phyloP scores from a whole-genome alignment of 345 rosid species.

The Turritis glabra region DNA sequence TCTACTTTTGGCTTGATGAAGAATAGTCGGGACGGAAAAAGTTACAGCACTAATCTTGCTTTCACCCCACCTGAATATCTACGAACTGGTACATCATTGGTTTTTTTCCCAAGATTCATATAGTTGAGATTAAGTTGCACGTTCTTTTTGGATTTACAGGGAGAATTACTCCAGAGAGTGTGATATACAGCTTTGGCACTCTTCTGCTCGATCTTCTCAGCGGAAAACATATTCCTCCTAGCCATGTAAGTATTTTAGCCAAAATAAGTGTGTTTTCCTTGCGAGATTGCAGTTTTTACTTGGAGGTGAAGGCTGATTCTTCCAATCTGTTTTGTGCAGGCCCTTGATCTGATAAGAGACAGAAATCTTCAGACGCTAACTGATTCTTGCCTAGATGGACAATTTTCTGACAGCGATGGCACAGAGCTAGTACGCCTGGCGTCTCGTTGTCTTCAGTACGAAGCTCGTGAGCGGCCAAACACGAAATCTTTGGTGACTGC shows the following conservation, averaged over 20 bases:
- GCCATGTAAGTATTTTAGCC: conserved; percentile 67
- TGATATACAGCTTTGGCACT: conserved; percentile 94
- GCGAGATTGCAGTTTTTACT: neutral
- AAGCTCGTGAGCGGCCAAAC: conserved; percentile 95
- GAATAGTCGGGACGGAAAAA: conserved; percentile 94
- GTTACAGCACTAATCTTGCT: conserved; percentile 96
- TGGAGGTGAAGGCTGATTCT: conserved; percentile 4
- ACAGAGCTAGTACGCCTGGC: conserved; percentile 92
- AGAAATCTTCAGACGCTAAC: conserved; percentile 88
- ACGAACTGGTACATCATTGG: conserved; percentile 63
- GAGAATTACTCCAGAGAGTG: conserved; percentile 96
- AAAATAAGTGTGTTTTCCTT: neutral
- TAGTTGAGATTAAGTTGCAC: conserved; percentile 1
- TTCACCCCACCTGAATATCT: conserved; percentile 99
- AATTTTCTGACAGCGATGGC: conserved; percentile 86
- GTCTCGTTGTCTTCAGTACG: conserved; percentile 85
- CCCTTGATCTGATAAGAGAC: conserved; percentile 92
- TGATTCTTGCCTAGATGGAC: conserved; percentile 98
- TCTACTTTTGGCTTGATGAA: conserved; percentile 98
- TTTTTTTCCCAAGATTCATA: neutral
- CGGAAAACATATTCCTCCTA: conserved; percentile 98
- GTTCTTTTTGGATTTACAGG: conserved; percentile 48
- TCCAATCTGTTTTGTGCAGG: conserved; percentile 47
- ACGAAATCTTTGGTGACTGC: conserved; percentile 81
- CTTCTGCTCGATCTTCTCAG: conserved; percentile 95